Evolutionary conservation across 1,139 yeast genomes (phyloP).

Genomic region (Candida mesenterica): DNA sequence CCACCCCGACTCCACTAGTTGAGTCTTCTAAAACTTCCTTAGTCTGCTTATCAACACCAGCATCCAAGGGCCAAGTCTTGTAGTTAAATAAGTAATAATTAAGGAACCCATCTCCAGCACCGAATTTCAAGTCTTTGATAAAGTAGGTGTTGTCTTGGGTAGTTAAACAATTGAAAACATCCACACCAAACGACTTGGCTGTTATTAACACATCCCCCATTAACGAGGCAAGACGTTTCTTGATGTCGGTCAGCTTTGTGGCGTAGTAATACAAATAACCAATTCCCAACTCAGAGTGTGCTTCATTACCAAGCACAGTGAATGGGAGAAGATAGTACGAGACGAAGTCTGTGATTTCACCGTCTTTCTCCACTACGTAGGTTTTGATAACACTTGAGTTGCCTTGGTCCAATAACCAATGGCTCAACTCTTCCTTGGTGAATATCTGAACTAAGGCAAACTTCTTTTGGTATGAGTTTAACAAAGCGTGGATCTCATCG

Average conservation of each 20-base stretch:
- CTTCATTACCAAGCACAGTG: constrained; percentile 68
- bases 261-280: constrained; percentile 94
- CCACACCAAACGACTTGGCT: constrained; percentile 67
- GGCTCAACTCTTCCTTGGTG: constrained; percentile 66
- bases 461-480: constrained; percentile 59
- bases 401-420: constrained; percentile 59
- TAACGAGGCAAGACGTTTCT: constrained; percentile 57
- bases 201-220: constrained; percentile 76
- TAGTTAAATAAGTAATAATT: constrained; percentile 92
- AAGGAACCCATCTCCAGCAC: constrained; percentile 89
- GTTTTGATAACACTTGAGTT: constrained; percentile 60
- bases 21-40: constrained; percentile 50
- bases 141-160: constrained; percentile 86
- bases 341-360: constrained; percentile 79
- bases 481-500: constrained; percentile 58
- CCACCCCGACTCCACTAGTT: constrained; percentile 86
- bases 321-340: constrained; percentile 89
- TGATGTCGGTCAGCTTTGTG: constrained; percentile 51
- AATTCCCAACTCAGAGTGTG: constrained; percentile 70
- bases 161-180: constrained; percentile 91
- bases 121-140: constrained; percentile 80
- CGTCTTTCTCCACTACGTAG: constrained; percentile 73
- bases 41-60: constrained; percentile 64
- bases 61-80: constrained; percentile 73
- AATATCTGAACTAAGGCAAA: constrained; percentile 76